Base-by-base conservation (phyloP, 2,329 filamentous ascomycete genomes). In the Fusarium tricinctum region DNA sequence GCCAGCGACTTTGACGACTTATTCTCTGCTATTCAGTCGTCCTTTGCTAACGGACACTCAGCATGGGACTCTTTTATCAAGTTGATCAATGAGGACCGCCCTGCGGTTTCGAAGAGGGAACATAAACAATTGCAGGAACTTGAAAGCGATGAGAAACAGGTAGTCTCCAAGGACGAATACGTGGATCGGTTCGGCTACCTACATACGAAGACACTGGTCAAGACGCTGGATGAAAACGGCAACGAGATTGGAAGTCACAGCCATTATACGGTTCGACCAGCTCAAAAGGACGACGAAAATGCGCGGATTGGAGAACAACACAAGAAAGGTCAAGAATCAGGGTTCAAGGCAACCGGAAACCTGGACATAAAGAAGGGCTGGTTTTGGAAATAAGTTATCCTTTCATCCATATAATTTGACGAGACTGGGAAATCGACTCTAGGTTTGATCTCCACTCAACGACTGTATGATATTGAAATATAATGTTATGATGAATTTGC, bases 141-240 rank as follows among this genome's bases (percentile, higher is more conserved):
- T 38, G 47, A 32, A 45, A 45, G 51, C 2, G 58, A 72, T 6
- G 69, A 77, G 14, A 76, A 71, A 38, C 78, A 78, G 52, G 76
- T 78, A 26, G 74, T 80, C 26, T 75, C 76, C 3, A 80, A 76
- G 26, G 77, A 82, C 6, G 81, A 84, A 62, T 78, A 81, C 50
- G 77, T 82, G 6, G 83, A 85, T 68, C 68, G 73, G 9, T 78
- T 78, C 50, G 83, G 83, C 32, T 81, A 82, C 64, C 68, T 78
- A 14, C 82, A 83, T 58, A 78, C 76, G 51, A 83, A 80, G 67
- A 77, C 78, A 10, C 80, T 79, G 8, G 76, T 80, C 26, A 80
- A 77, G 61, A 80, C 74, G 9, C 70, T 82, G 10, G 80, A 84
- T 39, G 74, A 76, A 20, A 71, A 82, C 9, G 83, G 83, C 44